Evolutionary conservation across 352 stramenopile species (phyloP), one percentile per base, ranked within the genome.

Genomic region (Pythium diclinum): DNA sequence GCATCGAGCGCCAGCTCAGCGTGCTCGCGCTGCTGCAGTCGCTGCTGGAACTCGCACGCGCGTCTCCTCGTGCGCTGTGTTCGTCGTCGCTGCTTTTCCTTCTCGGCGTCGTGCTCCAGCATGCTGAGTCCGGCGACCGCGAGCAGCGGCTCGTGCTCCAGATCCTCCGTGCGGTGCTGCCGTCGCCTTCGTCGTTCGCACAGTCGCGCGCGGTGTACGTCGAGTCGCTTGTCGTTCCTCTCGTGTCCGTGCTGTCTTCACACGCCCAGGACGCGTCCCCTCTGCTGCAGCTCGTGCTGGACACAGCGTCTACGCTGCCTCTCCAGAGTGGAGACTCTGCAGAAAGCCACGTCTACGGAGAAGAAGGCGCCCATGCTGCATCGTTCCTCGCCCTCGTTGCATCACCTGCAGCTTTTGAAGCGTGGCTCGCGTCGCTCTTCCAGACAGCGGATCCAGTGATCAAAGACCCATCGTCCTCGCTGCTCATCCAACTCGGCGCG

Each of bases 161-260:
- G 19, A 42, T 78, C 30, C 40, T 91, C 11, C 32, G 33, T 3
- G 61, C 68, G 2, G 40, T 91, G 11, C 36, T 61, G 32, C 77
- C 71, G n/a, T 68, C 36, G 53, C 42, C 8, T 34, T 48, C 19
- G 30, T 61, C 4, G 23, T 48, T 57, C 34, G 25, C 17, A 17
- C 9, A 47, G 3, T 38, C 14, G 5, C 78, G 81, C 3, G 34
- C 6, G 23, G 74, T 89, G 1, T 88, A 87, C 54, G 72, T 88
- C 6, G 84, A 91, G 56, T 75, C 69, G 19, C 69, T 93, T 0
- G 28, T 91, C 44, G 40, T 89, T 7, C 80, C 84, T 17, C 59
- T 93, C 9, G 66, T 88, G 7, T 75, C 71, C 5, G 67, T 87
- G 56, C 44, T 89, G 46, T 52, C 76, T 2, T 68, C 64, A 4